A percentile compares a stretch with the other conserved stretches of the same genome.
phyloP scores from a whole-genome alignment of 257 asterid species.

The Nicotiana paniculata region DNA sequence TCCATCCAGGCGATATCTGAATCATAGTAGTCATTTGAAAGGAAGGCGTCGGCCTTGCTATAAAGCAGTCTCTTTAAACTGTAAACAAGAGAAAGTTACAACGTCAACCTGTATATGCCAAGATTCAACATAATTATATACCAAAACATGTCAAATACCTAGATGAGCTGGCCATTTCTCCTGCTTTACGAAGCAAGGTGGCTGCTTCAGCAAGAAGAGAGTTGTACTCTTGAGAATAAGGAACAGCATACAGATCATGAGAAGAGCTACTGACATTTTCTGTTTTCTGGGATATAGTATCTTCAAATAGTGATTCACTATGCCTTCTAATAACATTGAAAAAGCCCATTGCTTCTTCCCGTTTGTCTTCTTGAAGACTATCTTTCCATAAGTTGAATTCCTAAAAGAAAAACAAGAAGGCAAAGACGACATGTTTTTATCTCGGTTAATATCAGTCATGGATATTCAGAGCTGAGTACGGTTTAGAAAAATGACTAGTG shows the following conservation, averaged over 20 bases:
- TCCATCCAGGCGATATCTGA: constrained; percentile 99
- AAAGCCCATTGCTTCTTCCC: constrained; percentile 72
- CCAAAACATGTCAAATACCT: constrained; percentile 34
- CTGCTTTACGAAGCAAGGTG: constrained; percentile 70
- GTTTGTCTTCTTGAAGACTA: constrained; percentile 66
- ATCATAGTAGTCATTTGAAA: constrained; percentile 87
- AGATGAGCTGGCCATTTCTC: constrained; percentile 55
- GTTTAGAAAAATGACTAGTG: neutral
- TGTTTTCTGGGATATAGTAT: constrained; percentile 22
- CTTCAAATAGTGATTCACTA: constrained; percentile 53
- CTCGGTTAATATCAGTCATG: too few relatives aligned
- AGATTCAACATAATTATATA: neutral
- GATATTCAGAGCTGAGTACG: neutral
- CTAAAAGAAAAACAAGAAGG: constrained; percentile 28
- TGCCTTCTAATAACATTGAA: constrained; percentile 81
- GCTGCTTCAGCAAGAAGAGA: constrained; percentile 66
- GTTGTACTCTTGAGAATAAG: constrained; percentile 72
- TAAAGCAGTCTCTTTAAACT: constrained; percentile 88
- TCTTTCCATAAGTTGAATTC: constrained; percentile 86
- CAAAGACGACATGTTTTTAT: too few relatives aligned
- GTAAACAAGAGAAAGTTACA: constrained; percentile 24
- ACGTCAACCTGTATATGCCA: neutral
- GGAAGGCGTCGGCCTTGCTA: constrained; percentile 84
- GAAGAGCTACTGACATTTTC: constrained; percentile 22
- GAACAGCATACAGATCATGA: constrained; percentile 67